These are phyloP conservation scores for Globisporangium alternatum DNA, from an alignment of 352 stramenopile genomes.

Conservation along the genomic window DNA sequence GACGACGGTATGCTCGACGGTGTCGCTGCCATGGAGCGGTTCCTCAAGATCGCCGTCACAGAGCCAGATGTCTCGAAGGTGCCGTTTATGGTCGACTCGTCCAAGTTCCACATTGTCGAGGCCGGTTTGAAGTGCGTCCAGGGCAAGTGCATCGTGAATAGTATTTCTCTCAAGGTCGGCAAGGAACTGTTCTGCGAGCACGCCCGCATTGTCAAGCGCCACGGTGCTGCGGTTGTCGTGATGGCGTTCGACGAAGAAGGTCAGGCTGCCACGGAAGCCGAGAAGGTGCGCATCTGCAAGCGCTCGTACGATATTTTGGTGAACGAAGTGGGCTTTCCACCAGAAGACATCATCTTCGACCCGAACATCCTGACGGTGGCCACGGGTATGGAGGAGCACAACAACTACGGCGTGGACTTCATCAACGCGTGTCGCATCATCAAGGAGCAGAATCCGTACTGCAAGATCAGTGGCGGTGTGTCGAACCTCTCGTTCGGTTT, in stretches of 20 bases:
- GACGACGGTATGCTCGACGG: slow-evolving; percentile 97
- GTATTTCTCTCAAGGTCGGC: slow-evolving; percentile 96
- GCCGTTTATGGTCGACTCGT: slow-evolving; percentile 97
- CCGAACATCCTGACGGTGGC: slow-evolving; percentile 97
- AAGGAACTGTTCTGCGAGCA: slow-evolving; percentile 96
- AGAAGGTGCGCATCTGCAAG: slow-evolving; percentile 98
- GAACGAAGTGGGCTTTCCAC: slow-evolving; percentile 91
- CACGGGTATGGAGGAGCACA: slow-evolving; percentile 97
- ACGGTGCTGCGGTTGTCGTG: slow-evolving; percentile 94
- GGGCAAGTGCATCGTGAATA: slow-evolving; percentile 97
- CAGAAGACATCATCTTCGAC: slow-evolving; percentile 98
- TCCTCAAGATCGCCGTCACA: slow-evolving; percentile 96
- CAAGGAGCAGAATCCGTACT: slow-evolving; percentile 95
- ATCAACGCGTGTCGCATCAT: slow-evolving; percentile 94
- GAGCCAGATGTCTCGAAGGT: slow-evolving; percentile 95
- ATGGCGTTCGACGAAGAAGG: slow-evolving; percentile 98
- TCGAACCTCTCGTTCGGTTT: slow-evolving; percentile 98
- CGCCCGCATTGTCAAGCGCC: slow-evolving; percentile 92
- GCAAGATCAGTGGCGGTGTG: slow-evolving; percentile 95
- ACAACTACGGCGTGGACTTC: slow-evolving; percentile 97
- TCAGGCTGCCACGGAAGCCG: slow-evolving; percentile 92
- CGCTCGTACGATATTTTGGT: slow-evolving; percentile 98
- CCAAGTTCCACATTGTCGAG: slow-evolving; percentile 97
- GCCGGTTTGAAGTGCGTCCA: slow-evolving; percentile 97
- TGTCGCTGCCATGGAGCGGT: slow-evolving; percentile 95